phyloP scores from a whole-genome alignment of 768 basidiomycete species.

The Amanita jacksonii region DNA sequence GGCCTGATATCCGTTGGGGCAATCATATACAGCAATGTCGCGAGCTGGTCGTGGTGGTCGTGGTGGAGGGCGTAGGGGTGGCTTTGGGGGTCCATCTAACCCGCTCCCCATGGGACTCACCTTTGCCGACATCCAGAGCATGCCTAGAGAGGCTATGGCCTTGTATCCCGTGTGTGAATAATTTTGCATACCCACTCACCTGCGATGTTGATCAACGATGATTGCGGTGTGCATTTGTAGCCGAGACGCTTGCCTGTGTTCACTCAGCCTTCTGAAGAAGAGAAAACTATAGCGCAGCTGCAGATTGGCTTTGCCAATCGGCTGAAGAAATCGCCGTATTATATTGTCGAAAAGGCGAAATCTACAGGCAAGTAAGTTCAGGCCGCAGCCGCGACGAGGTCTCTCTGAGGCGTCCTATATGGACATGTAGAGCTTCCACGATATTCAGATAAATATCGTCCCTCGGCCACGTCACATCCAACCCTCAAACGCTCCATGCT shows the following conservation, averaged over 20 bases:
- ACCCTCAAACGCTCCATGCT: conserved; percentile 61
- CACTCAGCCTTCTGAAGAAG: conserved; percentile 54
- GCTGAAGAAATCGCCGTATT: conserved; percentile 63
- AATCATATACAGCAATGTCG: conserved; percentile 30
- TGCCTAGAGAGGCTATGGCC: conserved; percentile 68
- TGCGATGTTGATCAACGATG: conserved; percentile 15
- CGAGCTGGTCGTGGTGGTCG: conserved; percentile 32
- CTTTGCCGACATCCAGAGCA: conserved; percentile 67
- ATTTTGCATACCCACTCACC: conserved; percentile 11
- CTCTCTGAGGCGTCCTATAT: neutral
- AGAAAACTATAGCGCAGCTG: conserved; percentile 53
- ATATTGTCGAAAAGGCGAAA: conserved; percentile 62
- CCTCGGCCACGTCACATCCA: conserved; percentile 49
- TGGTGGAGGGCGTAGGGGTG: conserved; percentile 47
- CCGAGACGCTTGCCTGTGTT: conserved; percentile 60
- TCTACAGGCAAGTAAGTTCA: conserved; percentile 34
- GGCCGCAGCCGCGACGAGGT: neutral
- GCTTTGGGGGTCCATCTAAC: conserved; percentile 40
- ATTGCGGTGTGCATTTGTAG: conserved; percentile 28
- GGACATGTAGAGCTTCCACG: conserved; percentile 52
- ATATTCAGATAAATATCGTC: conserved; percentile 79
- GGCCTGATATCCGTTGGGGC: no score
- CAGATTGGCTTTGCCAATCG: conserved; percentile 61
- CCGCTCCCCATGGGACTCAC: conserved; percentile 73
- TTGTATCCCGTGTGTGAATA: conserved; percentile 66